phyloP scores from a whole-genome alignment of 495 filamentous ascomycete genomes.

The Talaromyces adpressus region DNA sequence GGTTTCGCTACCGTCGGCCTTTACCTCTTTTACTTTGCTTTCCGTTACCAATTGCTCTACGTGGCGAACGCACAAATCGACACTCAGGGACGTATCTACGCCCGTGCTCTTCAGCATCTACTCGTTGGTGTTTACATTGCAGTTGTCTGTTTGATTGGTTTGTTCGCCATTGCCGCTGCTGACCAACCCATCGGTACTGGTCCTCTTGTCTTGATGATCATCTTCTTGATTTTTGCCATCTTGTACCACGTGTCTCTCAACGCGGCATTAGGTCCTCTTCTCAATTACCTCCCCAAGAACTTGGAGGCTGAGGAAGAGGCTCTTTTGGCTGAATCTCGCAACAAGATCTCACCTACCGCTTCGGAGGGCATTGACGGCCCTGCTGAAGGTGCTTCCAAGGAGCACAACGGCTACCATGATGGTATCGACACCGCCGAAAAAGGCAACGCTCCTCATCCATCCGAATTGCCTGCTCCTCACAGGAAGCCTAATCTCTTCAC shows the following conservation, averaged over 20 bases:
- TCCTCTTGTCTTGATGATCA: conserved; percentile 75
- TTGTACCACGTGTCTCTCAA: conserved; percentile 82
- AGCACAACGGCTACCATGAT: conserved; percentile 22
- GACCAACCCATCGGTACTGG: conserved; percentile 55
- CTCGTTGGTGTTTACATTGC: conserved; percentile 82
- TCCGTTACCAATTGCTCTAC: conserved; percentile 92
- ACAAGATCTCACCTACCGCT: conserved; percentile 19
- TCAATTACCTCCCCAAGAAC: conserved; percentile 72
- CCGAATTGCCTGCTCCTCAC: conserved; percentile 20
- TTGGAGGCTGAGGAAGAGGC: conserved; percentile 59
- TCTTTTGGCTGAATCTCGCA: conserved; percentile 43
- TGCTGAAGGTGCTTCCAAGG: conserved; percentile 17
- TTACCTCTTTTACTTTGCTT: conserved; percentile 84
- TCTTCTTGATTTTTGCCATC: conserved; percentile 71
- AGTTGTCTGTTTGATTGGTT: conserved; percentile 80
- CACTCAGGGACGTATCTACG: conserved; percentile 85
- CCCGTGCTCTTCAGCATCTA: conserved; percentile 84
- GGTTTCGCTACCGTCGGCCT: conserved; percentile 82
- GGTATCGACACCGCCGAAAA: conserved; percentile 31
- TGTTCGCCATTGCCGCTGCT: conserved; percentile 66
- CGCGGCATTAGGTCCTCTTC: conserved; percentile 67
- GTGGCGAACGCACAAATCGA: conserved; percentile 80
- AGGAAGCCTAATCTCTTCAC: conserved; percentile 51
- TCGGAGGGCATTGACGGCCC: conserved; percentile 23
- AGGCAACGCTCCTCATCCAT: conserved; percentile 17